Conservation (phyloP, 257 asterid species). For the Paulownia fortunei region DNA sequence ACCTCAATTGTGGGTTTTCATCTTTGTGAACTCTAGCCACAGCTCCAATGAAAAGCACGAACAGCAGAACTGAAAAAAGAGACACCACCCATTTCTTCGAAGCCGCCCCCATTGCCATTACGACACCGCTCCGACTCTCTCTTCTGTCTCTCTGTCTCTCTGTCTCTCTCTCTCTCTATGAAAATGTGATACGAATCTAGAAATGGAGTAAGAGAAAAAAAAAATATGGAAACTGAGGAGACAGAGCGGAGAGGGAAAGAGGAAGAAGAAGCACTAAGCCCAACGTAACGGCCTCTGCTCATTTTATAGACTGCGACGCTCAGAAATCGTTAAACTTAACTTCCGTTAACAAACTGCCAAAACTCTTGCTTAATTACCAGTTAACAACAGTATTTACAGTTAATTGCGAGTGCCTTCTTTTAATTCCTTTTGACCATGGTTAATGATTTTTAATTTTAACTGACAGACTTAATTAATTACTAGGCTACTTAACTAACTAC, state of each 20-base stretch:
- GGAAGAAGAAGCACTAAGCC: constrained; percentile 45
- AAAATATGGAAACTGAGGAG: background rate
- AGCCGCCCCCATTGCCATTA: constrained; percentile 39
- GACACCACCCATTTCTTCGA: constrained; percentile 45
- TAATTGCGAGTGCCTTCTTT: background rate
- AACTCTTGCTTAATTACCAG: constrained; percentile 19
- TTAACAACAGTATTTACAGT: constrained; percentile 7
- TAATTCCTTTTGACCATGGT: constrained; percentile 35
- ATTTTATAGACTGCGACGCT: constrained; percentile 57
- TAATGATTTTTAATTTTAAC: constrained; percentile 20
- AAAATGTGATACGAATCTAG: constrained; percentile 9
- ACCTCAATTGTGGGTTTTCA: constrained; percentile 51
- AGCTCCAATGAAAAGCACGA: constrained; percentile 47
- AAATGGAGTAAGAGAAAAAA: constrained; percentile 24
- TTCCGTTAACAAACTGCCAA: constrained; percentile 61
- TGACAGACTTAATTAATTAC: constrained; percentile 29
- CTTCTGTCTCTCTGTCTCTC: background rate
- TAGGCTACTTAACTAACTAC: constrained; percentile 46
- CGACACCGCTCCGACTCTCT: constrained; percentile 20
- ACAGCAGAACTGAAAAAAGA: constrained; percentile 48
- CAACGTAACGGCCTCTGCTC: constrained; percentile 70
- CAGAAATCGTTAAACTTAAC: constrained; percentile 54
- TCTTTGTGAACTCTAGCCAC: constrained; percentile 40
- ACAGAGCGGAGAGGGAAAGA: constrained; percentile 17
- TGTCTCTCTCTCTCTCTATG: background rate